Conservation (phyloP, 352 stramenopile species). For the Pythium coloratum region DNA sequence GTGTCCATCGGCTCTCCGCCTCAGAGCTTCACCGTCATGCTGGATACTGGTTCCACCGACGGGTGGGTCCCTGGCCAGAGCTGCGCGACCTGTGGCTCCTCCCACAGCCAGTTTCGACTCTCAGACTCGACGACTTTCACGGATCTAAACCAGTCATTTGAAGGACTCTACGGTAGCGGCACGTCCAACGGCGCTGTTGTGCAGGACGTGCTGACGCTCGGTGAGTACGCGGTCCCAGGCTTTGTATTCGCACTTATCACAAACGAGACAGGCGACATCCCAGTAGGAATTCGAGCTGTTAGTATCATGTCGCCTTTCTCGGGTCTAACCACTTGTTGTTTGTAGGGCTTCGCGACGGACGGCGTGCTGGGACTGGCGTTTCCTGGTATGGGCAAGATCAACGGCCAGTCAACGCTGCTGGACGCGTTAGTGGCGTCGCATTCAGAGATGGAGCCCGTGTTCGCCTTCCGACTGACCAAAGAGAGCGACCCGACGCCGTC, state of each 20-base stretch:
- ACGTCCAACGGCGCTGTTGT: conserved; percentile 40
- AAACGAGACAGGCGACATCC: conserved; percentile 51
- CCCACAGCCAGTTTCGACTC: conserved; percentile 41
- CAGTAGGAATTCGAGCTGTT: conserved; percentile 18
- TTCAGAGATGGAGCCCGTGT: conserved; percentile 32
- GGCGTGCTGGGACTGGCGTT: conserved; percentile 60
- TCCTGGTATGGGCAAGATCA: conserved; percentile 51
- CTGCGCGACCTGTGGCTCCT: conserved; percentile 58
- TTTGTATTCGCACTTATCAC: conserved; percentile 45
- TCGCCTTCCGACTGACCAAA: conserved; percentile 48
- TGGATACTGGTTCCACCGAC: conserved; percentile 46
- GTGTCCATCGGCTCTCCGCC: conserved; percentile 36
- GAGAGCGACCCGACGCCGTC: conserved; percentile 28
- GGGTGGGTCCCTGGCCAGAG: conserved; percentile 31
- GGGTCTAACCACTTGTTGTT: neutral
- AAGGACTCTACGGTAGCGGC: conserved; percentile 55
- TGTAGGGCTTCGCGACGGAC: conserved; percentile 45
- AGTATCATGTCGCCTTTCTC: neutral
- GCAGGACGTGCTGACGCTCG: conserved; percentile 37
- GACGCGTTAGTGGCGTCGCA: conserved; percentile 31
- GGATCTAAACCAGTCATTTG: conserved; percentile 27
- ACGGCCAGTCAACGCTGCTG: conserved; percentile 38
- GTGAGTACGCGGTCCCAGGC: conserved; percentile 30
- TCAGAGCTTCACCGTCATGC: conserved; percentile 35
- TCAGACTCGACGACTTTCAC: conserved; percentile 35